Evolutionary conservation across 352 stramenopile genomes (phyloP), one percentile per base, ranked within the genome.

Genomic region (Phytophthora colocasiae): DNA sequence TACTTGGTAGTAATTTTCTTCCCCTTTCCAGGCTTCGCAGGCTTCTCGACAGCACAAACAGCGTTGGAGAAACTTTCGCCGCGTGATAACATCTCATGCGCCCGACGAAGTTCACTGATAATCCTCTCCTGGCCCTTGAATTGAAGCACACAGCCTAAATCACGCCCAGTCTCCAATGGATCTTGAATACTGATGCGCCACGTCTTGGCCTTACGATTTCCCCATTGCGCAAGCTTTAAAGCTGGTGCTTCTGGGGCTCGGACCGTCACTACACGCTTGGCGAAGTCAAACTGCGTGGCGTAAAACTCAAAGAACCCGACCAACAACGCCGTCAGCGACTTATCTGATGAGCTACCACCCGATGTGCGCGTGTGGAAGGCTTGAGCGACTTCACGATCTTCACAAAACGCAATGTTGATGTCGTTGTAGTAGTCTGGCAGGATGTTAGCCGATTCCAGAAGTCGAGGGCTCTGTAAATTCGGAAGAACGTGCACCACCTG

Each of bases 231-330:
- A 38, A 62, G 19, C 72, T 94, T 94, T 4, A 69, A 40, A 17
- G 45, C 38, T 2, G 40, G 48, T 5, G 53, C 78, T 64, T 78
- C 69, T 2, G 86, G 83, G 3, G 71, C 48, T 24, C 97, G 89
- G n/a, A 99, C 80, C 14, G 85, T 96, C 19, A 99, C 86, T 2
- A 99, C 95, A 57, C 88, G 62, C n/a, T 90, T 77, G 19, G 92
- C 90, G 77, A 97, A 99, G 73, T 99, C 96, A 63, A 99, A 99
- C 38, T 97, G 73, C n/a, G 89, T 96, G 2, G 93, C 88, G 79
- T 98, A 99, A 71, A 98, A 99, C 29, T 86, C 77, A 71, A 99
- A 99, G 77, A 99, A 99, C 1, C 86, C 88, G 12, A 90, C 70
- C 34, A 99, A 75, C 2, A 99, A 68, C 41, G 92, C 85, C 10